These are phyloP conservation scores for Lepraria neglecta DNA, from an alignment of 495 filamentous ascomycete genomes.

Conservation along the genomic window DNA sequence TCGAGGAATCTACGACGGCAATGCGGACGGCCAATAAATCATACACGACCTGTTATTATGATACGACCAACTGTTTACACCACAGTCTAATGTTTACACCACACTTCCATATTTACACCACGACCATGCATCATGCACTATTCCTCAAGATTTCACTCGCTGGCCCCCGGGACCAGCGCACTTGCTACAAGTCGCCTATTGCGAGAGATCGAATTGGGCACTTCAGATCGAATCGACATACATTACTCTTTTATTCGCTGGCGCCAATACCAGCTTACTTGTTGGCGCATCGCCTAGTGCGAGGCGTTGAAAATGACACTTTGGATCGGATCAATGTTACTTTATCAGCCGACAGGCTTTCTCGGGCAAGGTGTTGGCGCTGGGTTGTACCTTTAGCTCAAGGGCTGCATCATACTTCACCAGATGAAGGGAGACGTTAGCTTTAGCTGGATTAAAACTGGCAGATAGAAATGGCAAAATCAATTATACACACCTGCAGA, in stretches of 20 bases:
- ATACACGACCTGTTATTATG: too few relatives aligned
- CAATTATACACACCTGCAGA: too few relatives aligned
- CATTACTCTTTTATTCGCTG: too few relatives aligned
- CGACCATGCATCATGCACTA: background rate
- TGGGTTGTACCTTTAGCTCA: too few relatives aligned
- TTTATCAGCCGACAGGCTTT: background rate
- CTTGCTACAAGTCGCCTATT: background rate
- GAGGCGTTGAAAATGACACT: background rate
- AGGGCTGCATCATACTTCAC: too few relatives aligned
- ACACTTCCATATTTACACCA: background rate
- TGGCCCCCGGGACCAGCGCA: background rate
- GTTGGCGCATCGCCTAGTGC: background rate
- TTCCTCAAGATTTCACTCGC: too few relatives aligned
- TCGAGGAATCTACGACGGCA: conserved; percentile 44
- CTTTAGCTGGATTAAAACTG: too few relatives aligned
- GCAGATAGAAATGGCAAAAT: too few relatives aligned
- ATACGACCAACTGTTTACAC: too few relatives aligned
- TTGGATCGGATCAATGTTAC: background rate
- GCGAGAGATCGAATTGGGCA: too few relatives aligned
- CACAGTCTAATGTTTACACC: too few relatives aligned
- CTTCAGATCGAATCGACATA: background rate
- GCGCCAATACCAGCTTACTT: background rate
- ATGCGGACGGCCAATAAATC: conserved; percentile 18
- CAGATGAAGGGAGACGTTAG: too few relatives aligned
- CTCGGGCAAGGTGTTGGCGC: conserved; percentile 7